phyloP scores from a whole-genome alignment of 176 grass and related monocot genomes.

The Puya raimondii region DNA sequence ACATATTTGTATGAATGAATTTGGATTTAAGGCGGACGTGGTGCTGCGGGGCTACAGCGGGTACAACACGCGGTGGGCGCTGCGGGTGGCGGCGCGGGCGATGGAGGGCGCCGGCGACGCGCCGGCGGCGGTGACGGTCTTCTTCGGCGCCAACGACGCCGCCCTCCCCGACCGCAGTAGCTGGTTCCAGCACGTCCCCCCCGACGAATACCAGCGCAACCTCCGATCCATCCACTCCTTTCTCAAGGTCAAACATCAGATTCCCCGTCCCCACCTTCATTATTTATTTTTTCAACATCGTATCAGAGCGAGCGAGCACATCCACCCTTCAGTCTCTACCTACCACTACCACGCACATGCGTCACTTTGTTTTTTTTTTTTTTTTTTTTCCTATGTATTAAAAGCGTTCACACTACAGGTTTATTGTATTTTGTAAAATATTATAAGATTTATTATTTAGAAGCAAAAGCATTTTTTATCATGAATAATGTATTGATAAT shows the following conservation, averaged over 20 bases:
- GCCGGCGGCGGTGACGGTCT: conserved; percentile 58
- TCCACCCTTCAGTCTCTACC: too few species aligned
- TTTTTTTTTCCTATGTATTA: too few species aligned
- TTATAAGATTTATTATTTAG: too few species aligned
- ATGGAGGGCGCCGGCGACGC: conserved; percentile 41
- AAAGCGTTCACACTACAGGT: too few species aligned
- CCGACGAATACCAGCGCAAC: conserved; percentile 63
- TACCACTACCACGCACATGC: too few species aligned
- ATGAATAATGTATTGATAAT: background rate
- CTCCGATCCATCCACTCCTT: conserved; percentile 52
- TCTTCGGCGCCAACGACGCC: conserved; percentile 93
- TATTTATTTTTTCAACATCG: background rate
- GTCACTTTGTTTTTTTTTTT: too few species aligned
- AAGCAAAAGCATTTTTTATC: too few species aligned
- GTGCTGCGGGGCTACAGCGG: conserved; percentile 79
- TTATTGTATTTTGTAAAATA: too few species aligned
- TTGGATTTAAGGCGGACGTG: conserved; percentile 30
- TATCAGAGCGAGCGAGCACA: background rate
- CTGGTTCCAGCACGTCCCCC: conserved; percentile 68
- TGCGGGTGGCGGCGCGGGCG: conserved; percentile 39
- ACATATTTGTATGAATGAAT: background rate
- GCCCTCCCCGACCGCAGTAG: conserved; percentile 33
- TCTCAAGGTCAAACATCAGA: conserved; percentile 48
- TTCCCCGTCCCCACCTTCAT: background rate
- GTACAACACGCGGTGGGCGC: conserved; percentile 88